A percentile compares a stretch with the other conserved stretches of the same genome.
Conservation (phyloP, 805 yeast genomes). For the Starmerella floris region DNA sequence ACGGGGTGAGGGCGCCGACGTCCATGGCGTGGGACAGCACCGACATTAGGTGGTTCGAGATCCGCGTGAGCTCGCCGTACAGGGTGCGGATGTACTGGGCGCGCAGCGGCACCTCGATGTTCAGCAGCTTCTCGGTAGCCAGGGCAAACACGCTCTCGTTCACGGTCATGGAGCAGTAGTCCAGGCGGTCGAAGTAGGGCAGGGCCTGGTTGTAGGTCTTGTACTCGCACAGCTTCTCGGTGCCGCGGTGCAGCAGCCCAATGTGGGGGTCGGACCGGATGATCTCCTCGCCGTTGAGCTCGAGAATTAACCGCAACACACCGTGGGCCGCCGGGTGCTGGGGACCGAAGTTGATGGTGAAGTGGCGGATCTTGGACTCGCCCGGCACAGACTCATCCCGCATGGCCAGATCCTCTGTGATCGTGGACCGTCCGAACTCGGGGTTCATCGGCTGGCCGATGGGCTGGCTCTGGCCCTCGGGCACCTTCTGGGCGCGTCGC, state of each 20-base stretch:
- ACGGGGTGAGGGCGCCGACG: constrained; percentile 87
- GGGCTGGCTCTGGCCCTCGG: constrained; percentile 19
- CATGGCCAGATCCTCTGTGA: constrained; percentile 25
- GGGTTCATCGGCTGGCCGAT: constrained; percentile 26
- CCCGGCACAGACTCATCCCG: constrained; percentile 19
- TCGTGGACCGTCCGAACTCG: constrained; percentile 24
- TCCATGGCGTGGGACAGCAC: constrained; percentile 83
- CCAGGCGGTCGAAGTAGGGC: constrained; percentile 79
- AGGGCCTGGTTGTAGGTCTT: constrained; percentile 79
- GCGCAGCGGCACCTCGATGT: constrained; percentile 73
- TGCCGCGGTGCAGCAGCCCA: constrained; percentile 77
- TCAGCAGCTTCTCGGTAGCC: constrained; percentile 73
- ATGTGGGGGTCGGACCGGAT: constrained; percentile 81
- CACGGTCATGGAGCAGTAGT: constrained; percentile 78
- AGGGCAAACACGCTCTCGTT: constrained; percentile 74
- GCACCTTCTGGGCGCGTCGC: constrained; percentile 17
- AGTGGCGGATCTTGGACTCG: constrained; percentile 55
- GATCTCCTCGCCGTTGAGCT: constrained; percentile 79
- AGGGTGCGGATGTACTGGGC: constrained; percentile 74
- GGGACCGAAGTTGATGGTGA: constrained; percentile 82
- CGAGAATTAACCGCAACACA: constrained; percentile 72
- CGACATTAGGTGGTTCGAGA: constrained; percentile 76
- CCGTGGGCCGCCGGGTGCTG: constrained; percentile 96
- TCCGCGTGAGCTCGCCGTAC: constrained; percentile 76
- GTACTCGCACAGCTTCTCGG: constrained; percentile 75